Evolutionary conservation across 1,139 yeast genomes (phyloP), one percentile per base, ranked within the genome.

Genomic region (Sugiyamaella xylanicola): DNA sequence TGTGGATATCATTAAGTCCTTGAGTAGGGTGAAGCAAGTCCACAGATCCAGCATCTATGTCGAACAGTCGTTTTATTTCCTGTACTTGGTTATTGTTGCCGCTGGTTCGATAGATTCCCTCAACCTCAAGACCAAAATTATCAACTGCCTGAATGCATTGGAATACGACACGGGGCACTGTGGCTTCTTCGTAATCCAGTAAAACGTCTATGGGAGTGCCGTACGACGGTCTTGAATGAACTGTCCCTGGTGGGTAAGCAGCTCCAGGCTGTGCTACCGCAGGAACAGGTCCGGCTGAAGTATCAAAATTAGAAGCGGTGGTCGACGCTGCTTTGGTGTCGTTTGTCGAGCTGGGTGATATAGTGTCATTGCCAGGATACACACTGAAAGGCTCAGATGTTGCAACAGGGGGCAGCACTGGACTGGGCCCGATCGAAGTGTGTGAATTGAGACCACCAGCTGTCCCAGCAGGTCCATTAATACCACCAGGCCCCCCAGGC

Each of bases 141-240:
- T 93, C 98, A 46, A 93, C 83, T 7, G 92, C 86, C 61, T 86
- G 87, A 54, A 92, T 87, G 75, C 98, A 92, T 67, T 86, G 89
- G 62, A 86, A 85, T 8, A 92, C 98, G 49, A 92, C 81, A n/a
- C 88, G 79, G 1, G 99, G 98, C 2, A 92, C 97, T 70, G 89
- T 86, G 62, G 89, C 95, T 53, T 90, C 96, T 59, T 95, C 97
- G 64, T 80, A 84, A 59, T 85, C 86, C 22, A 91, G 83, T 50
- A 89, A 74, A 8, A 81, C 83, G 61, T 87, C 95, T 19, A 93
- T 77, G 0, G 95, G 85, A 0, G 85, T 83, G 0, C 97, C 97
- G 74, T 87, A 92, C 0, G 92, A 86, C 70, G 73, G 67, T 56
- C 72, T 54, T 3, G 60, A 40, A 57, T 63, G 53, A 45, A 69